A percentile compares a stretch with the other conserved stretches of the same genome.
phyloP scores from a whole-genome alignment of 257 asterid species.

The Mentha longifolia region DNA sequence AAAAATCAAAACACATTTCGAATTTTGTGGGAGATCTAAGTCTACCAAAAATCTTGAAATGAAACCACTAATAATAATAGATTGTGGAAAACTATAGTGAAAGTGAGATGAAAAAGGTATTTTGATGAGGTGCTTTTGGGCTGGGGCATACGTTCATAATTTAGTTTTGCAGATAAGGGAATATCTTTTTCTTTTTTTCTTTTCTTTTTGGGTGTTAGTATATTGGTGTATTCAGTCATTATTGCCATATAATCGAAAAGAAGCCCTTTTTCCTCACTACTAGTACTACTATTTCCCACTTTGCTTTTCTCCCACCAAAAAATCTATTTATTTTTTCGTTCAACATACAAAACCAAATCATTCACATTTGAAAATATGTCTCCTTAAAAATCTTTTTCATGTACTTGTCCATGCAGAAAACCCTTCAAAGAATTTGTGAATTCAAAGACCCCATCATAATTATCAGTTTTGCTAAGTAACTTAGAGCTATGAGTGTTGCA shows the following conservation, averaged over 20 bases:
- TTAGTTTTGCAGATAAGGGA: constrained; percentile 35
- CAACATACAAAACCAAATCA: constrained; percentile 43
- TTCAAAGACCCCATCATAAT: constrained; percentile 11
- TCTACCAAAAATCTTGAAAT: constrained; percentile 17
- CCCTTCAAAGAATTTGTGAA: constrained; percentile 29
- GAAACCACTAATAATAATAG: constrained; percentile 9
- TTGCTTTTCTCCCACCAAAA: constrained; percentile 25
- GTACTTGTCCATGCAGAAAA: constrained; percentile 42
- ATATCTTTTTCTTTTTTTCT: neutral
- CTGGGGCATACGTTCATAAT: constrained; percentile 41
- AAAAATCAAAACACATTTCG: neutral
- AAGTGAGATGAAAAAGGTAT: constrained; percentile 37
- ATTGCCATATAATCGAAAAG: constrained; percentile 42
- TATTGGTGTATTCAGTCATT: constrained; percentile 42
- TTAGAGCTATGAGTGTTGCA: neutral
- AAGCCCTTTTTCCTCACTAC: neutral
- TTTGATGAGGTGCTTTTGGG: constrained; percentile 27
- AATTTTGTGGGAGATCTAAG: neutral
- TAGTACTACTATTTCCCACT: neutral
- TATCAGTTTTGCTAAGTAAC: neutral
- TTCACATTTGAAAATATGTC: constrained; percentile 52
- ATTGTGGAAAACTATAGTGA: constrained; percentile 41
- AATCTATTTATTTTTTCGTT: constrained; percentile 20
- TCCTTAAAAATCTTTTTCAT: constrained; percentile 33
- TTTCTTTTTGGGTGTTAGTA: constrained; percentile 19